Conservation (phyloP, 2,329 filamentous ascomycete species). For the Aspergillus novofumigatus region DNA sequence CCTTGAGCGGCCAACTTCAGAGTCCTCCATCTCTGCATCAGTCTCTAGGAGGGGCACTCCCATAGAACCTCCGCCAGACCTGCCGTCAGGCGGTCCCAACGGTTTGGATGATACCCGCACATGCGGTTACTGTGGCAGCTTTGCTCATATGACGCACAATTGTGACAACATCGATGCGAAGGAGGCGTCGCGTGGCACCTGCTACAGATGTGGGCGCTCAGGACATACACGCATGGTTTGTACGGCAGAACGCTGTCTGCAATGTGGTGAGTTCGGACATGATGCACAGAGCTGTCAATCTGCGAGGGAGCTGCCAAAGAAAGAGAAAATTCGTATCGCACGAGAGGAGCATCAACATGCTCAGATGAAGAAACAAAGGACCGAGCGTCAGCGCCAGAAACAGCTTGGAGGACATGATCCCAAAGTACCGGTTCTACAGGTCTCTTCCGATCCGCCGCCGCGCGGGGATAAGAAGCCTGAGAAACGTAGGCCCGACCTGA, state of each 20-base stretch:
- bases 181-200: conserved; percentile 35
- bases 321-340: conserved; percentile 32
- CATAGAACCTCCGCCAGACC: conserved; percentile 24
- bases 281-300: conserved; percentile 30
- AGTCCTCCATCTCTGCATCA: conserved; percentile 18
- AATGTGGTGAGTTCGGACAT: conserved; percentile 45
- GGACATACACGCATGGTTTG: conserved; percentile 39
- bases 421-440: conserved; percentile 39
- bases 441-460: conserved; percentile 19
- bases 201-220: conserved; percentile 38
- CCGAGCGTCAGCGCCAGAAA: conserved; percentile 37
- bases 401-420: conserved; percentile 44
- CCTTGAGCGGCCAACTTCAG: conserved; percentile 15
- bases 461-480: conserved; percentile 9
- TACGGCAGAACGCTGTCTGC: conserved; percentile 38
- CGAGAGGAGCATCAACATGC: conserved; percentile 36
- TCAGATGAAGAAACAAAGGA: conserved; percentile 28
- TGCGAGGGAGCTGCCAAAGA: conserved; percentile 31
- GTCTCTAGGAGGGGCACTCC: conserved; percentile 25
- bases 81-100: conserved; percentile 41
- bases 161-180: conserved; percentile 45
- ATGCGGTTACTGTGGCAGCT: conserved; percentile 46
- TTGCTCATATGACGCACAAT: conserved; percentile 40
- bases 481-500: conserved; percentile 8
- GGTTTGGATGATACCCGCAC: conserved; percentile 41